Conservation (phyloP, 352 stramenopile species). For the Plasmopara muralis region DNA sequence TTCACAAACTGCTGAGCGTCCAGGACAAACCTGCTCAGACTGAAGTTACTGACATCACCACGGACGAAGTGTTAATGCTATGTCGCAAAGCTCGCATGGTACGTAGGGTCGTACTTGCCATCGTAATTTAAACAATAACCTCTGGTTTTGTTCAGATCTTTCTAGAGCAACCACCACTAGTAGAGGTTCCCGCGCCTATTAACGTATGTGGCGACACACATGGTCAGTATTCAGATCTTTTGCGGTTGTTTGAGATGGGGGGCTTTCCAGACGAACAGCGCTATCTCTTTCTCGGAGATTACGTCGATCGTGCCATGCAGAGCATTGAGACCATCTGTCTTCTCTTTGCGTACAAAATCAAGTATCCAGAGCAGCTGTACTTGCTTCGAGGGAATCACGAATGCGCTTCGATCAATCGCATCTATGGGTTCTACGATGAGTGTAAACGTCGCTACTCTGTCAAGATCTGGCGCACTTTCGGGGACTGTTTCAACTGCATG, state of each 20-base stretch:
- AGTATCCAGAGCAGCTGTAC: constrained; percentile 97
- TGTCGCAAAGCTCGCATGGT: constrained; percentile 75
- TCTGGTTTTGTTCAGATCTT: constrained; percentile 46
- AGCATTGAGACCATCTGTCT: constrained; percentile 98
- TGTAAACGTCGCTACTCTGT: constrained; percentile 93
- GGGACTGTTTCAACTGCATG: constrained; percentile 98
- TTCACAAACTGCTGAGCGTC: constrained; percentile 65
- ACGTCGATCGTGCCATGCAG: constrained; percentile 93
- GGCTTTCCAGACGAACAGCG: constrained; percentile 83
- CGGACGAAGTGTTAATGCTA: constrained; percentile 68
- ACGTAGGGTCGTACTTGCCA: background rate
- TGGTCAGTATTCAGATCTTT: constrained; percentile 97
- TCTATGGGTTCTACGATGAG: constrained; percentile 99
- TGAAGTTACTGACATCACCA: constrained; percentile 73
- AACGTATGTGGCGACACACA: constrained; percentile 98
- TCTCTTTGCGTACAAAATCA: constrained; percentile 98
- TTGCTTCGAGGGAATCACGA: constrained; percentile 98
- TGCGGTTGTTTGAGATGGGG: constrained; percentile 93
- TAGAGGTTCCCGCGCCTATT: constrained; percentile 92
- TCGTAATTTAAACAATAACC: background rate
- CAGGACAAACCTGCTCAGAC: constrained; percentile 73
- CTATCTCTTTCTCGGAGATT: constrained; percentile 83
- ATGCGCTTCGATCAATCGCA: constrained; percentile 97
- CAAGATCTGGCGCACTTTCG: constrained; percentile 94
- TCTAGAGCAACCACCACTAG: constrained; percentile 90